A percentile compares a stretch with the other conserved stretches of the same genome.
Evolutionary conservation across 441 rosid species (phyloP).

Genomic region (Flueggea neowawraea): DNA sequence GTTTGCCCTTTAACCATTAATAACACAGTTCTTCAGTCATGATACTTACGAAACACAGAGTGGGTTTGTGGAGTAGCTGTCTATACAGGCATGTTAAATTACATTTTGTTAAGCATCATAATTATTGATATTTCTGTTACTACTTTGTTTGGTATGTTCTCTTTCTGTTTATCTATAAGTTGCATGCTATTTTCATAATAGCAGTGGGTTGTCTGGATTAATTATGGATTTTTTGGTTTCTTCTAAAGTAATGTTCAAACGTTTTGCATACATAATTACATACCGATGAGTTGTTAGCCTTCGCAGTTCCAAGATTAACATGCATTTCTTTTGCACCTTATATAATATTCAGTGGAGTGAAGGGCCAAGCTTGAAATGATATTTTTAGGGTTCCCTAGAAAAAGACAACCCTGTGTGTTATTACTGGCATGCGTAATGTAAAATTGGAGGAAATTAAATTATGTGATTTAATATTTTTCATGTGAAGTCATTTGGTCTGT

Average conservation of each 20-base stretch:
- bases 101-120: background rate
- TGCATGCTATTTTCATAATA: no score
- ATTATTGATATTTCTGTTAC: background rate
- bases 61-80: conserved; percentile 99
- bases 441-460: no score
- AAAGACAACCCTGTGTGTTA: background rate
- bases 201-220: no score
- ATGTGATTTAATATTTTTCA: no score
- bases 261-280: background rate
- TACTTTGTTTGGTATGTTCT: background rate
- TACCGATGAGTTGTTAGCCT: background rate
- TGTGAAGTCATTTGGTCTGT: no score
- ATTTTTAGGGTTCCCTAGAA: background rate
- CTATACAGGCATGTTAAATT: conserved; percentile 69
- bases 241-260: background rate
- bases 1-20: conserved; percentile 91
- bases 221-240: no score
- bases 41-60: conserved; percentile 96
- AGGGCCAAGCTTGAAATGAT: background rate
- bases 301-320: background rate
- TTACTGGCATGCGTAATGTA: no score
- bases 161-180: no score
- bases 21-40: conserved; percentile 95
- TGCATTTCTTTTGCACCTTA: background rate
- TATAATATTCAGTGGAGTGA: background rate